Base-by-base conservation (phyloP, 2,329 filamentous ascomycete species). In the Talaromyces sp. region DNA sequence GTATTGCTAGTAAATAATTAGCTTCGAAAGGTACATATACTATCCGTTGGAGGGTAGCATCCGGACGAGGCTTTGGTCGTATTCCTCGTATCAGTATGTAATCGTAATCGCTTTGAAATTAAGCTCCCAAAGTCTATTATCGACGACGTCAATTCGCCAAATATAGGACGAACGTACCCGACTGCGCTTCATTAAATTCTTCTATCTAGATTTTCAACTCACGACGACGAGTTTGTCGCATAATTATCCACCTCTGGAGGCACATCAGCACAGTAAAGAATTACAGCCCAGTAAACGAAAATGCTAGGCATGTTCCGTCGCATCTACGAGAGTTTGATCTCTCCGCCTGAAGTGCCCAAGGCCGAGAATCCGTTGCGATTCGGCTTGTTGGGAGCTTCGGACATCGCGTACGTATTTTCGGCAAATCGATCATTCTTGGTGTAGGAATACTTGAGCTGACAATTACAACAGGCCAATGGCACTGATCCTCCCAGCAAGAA, bases 401-500 rank as follows among this genome's bases (percentile, higher is more conserved):
- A 22, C 19, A 62, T 65, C 31, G 63, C 63, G 63, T 65, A 31
- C 10, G 45, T 27, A 17, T 17, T 31, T 33, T 31, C 1, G 7
- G 15, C 6, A 25, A 7, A 7, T 7, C 27, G 27, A 31, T 31
- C 7, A 6, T 31, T 31, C 27, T 31, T 22, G 22, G 22, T 22
- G 2, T 22, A 22, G 22, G 2, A 22, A 22, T 22, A 2, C 22
- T 22, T 22, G 22, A 22, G 22, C 22, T 22, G 22, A 22, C 22
- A 22, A 22, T 22, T 22, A 22, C 22, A 22, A 22, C 22, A 22
- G 71, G 77, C 7, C 63, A 25, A 52, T 58, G 45, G 64, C 67
- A n/a, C 43, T 70, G 19, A 64, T 86, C 50, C 69, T 67, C 4
- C 84, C 84, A 0, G 83, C 84, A 17, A 80, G 75, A 64, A 79